Conservation (phyloP, 2,329 filamentous ascomycete genomes). For the Immersiporthe knoxdaviesiana region DNA sequence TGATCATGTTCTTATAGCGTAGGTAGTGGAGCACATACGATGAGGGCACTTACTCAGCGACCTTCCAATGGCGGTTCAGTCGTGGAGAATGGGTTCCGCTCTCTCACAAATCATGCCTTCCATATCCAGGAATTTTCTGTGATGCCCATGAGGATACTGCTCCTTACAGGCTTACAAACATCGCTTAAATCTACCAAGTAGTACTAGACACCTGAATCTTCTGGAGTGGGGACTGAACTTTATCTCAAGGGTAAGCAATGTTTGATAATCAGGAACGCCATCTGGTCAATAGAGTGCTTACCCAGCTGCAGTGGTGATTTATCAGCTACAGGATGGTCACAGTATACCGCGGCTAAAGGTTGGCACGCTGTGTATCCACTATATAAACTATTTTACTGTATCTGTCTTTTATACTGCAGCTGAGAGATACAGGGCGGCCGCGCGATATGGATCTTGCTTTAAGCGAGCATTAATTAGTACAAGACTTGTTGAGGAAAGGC, state of each 20-base stretch:
- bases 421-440: neutral
- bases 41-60: conserved; percentile 8
- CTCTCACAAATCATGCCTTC: conserved; percentile 6
- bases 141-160: neutral
- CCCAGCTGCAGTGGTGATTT: neutral
- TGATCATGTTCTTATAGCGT: neutral
- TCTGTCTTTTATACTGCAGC: neutral
- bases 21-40: neutral
- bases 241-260: neutral
- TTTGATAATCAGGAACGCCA: neutral
- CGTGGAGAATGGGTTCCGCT: neutral
- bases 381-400: neutral
- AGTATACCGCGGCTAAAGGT: neutral
- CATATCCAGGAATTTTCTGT: neutral
- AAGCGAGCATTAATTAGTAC: neutral
- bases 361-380: neutral
- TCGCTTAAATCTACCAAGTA: neutral
- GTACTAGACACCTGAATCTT: neutral
- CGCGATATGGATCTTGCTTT: neutral
- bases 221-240: neutral
- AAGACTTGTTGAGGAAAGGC: no score
- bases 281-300: neutral
- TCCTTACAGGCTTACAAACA: neutral
- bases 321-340: neutral
- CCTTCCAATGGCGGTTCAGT: neutral